Evolutionary conservation across 805 yeast species (phyloP), one percentile per base, ranked within the genome.

Genomic region (Ogataea polymorpha): DNA sequence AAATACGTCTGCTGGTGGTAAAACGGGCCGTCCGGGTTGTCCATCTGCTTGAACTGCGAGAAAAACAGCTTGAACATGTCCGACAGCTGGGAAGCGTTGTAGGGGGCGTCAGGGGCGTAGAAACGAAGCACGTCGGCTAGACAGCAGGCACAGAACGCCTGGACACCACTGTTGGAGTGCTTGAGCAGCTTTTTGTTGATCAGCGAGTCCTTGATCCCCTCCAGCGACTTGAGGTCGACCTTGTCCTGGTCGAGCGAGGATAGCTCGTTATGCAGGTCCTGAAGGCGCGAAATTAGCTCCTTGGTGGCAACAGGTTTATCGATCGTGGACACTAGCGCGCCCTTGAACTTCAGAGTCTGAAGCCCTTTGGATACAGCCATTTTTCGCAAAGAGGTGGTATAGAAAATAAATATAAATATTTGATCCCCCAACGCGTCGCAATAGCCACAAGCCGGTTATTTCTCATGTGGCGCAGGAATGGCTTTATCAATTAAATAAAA

Each of bases 91-190:
- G 66, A 48, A 17, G 80, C 79, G 2, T 84, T 77, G 61, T 74
- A 89, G 4, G 97, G 96, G 6, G 96, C 95, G 57, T 89, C 86
- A 0, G 96, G 96, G 0, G 96, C 96, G 54, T 73, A 82, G 12
- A 90, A 60, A 43, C 96, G 69, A 30, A 89, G 62, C 8, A 90
- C 68, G 57, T 89, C 96, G 5, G 88, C 71, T 6, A 88, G 48
- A 48, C 93, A 80, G 54, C 95, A 82, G 6, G 93, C 80, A 1
- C 74, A 74, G 43, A 70, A 77, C 0, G 90, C 78, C 49, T 80
- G 83, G 6, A 89, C 79, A 5, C 91, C 93, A 3, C 58, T 44
- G 54, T 86, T 87, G 35, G 76, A 70, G 54, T 81, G 82, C 25
- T 65, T 67, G 2, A 84, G 45, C 11, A 86, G 63, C 50, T 82